Conservation (phyloP, 306 rosid species). For the Herpetospermum pedunculosum region DNA sequence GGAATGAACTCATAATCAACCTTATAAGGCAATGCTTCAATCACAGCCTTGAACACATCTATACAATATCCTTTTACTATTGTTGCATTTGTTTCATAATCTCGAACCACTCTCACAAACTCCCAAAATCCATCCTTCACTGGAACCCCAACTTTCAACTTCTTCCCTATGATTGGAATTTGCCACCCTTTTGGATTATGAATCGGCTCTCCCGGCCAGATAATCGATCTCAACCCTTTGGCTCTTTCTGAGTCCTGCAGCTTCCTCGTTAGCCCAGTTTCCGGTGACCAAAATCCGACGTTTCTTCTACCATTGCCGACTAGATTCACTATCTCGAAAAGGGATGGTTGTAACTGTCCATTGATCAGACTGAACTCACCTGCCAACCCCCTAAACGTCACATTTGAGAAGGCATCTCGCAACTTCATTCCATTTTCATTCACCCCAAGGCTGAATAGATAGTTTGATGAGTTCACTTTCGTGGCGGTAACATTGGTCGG, state of each 20-base stretch:
- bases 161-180: constrained; percentile 8
- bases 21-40: constrained; percentile 12
- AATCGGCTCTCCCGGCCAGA: constrained; percentile 32
- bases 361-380: constrained; percentile 13
- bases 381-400: constrained; percentile 11
- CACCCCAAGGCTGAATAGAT: constrained; percentile 27
- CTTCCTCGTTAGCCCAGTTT: constrained; percentile 22
- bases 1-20: constrained; percentile 22
- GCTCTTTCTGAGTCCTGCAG: neutral
- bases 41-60: constrained; percentile 17
- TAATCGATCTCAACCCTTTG: neutral
- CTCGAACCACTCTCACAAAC: constrained; percentile 4
- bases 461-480: constrained; percentile 1
- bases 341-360: constrained; percentile 9
- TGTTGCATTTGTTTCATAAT: neutral
- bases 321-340: constrained; percentile 26
- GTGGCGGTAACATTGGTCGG: neutral
- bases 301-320: constrained; percentile 19
- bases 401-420: constrained; percentile 16
- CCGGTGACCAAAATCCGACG: constrained; percentile 38
- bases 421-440: constrained; percentile 26
- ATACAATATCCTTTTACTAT: constrained; percentile 13
- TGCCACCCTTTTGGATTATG: constrained; percentile 28
- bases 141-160: constrained; percentile 29
- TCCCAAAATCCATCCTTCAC: constrained; percentile 11